phyloP scores from a whole-genome alignment of 305 asterid species.

The Salvia sclarea region DNA sequence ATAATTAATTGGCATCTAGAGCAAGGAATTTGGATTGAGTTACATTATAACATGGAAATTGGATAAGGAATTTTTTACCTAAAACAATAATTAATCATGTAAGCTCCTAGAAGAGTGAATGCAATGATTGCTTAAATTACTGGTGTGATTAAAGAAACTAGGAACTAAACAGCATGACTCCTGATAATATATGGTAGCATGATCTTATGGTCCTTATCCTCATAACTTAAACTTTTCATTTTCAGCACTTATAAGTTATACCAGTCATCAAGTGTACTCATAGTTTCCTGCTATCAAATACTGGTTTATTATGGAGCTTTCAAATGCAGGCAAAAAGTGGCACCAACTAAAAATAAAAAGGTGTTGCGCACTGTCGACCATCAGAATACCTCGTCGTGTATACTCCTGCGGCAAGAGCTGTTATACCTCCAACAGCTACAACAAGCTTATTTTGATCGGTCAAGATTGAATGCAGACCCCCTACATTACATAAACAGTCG shows the following conservation, averaged over 20 bases:
- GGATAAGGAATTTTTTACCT: too few species aligned
- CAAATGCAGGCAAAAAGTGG: neutral
- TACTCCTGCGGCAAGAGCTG: slow-evolving; percentile 96
- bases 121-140: too few species aligned
- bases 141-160: too few species aligned
- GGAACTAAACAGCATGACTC: too few species aligned
- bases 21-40: neutral
- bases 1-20: neutral
- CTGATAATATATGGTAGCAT: neutral
- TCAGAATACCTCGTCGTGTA: slow-evolving; percentile 85
- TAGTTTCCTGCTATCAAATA: neutral
- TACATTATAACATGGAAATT: too few species aligned
- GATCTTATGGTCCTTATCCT: too few species aligned
- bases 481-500: slow-evolving; percentile 47
- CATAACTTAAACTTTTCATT: neutral
- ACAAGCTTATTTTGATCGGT: slow-evolving; percentile 91
- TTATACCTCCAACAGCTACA: slow-evolving; percentile 91
- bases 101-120: too few species aligned
- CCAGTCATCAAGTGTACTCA: neutral
- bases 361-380: slow-evolving; percentile 15
- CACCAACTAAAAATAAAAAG: neutral
- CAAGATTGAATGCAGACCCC: slow-evolving; percentile 81
- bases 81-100: too few species aligned
- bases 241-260: neutral
- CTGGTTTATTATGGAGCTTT: neutral